Base-by-base conservation (phyloP, 225 moss, liverwort and hornwort species). In the Antitrichia curtipendula region DNA sequence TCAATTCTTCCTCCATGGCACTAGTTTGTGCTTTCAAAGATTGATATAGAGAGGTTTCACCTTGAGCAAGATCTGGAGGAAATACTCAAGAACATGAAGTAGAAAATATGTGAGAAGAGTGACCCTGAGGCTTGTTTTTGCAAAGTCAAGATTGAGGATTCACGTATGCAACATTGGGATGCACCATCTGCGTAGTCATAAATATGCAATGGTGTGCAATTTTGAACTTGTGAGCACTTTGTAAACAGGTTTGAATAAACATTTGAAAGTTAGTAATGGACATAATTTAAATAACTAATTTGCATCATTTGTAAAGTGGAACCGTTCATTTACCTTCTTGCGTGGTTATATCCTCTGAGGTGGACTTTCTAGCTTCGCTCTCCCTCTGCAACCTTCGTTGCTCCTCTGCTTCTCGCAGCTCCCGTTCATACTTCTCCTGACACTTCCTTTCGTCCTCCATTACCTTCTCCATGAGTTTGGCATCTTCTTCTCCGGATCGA, bases 361-460 rank as follows among this genome's bases (percentile, higher is more conserved):
- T 31, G 38, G 50, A 86, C 18, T 23, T 15, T 63, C 52, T 3
- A 84, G 23, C 71, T 57, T 58, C 43, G 8, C 34, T 60, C 28
- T 53, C 61, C 10, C 56, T 56, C n/a, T 83, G 29, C 16, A 70
- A 56, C 62, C 71, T 82, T 59, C 54, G 75, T 29, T 89, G 86
- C 45, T 90, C 91, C 54, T 91, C 89, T 31, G 74, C 78, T 64
- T 91, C 81, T 84, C 40, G 86, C 62, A 93, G 58, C 60, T 93
- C 93, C 49, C 41, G 70, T 85, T 93, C 91, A 60, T 92, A 89
- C 81, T 87, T 89, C 76, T 93, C 89, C 20, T 91, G 84, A 63
- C 91, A 93, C 78, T 91, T 93, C 40, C 65, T 91, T 49, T 93
- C 92, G 8, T 92, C 91, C 28, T 89, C 92, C 87, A 94, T 88